Percentiles rank a stretch among this genome's conserved stretches.
These are phyloP conservation scores for Diaporthe caulivora DNA, from an alignment of 2,329 filamentous ascomycete genomes.

Conservation along the genomic window DNA sequence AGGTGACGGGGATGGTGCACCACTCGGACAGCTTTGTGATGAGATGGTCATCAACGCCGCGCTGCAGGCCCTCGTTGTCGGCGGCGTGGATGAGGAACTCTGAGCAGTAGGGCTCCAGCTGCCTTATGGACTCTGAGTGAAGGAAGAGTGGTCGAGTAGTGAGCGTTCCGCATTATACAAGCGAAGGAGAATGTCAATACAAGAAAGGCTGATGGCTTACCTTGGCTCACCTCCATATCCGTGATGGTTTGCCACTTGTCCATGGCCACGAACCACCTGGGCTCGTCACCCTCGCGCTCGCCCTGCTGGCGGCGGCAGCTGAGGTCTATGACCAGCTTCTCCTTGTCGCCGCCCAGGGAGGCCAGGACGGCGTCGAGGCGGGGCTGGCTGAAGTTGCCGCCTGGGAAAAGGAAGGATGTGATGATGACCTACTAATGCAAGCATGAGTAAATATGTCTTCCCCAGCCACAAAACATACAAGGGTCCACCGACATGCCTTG, in stretches of 20 bases:
- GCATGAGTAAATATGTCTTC: background rate
- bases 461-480: background rate
- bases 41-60: slow-evolving; percentile 88
- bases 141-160: background rate
- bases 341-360: slow-evolving; percentile 79
- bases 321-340: slow-evolving; percentile 92
- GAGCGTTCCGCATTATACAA: background rate
- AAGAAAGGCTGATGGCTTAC: slow-evolving; percentile 58
- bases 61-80: slow-evolving; percentile 94
- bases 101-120: slow-evolving; percentile 90
- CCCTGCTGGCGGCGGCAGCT: slow-evolving; percentile 83
- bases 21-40: slow-evolving; percentile 83
- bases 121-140: slow-evolving; percentile 80
- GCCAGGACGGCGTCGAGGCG: slow-evolving; percentile 80
- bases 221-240: slow-evolving; percentile 91
- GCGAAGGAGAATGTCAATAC: too few species aligned
- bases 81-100: slow-evolving; percentile 98
- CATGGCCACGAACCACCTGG: slow-evolving; percentile 93
- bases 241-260: slow-evolving; percentile 99
- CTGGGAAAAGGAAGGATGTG: slow-evolving; percentile 93
- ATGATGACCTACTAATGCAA: slow-evolving; percentile 84
- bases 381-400: slow-evolving; percentile 82
- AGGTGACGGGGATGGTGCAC: slow-evolving; percentile 94
- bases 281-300: slow-evolving; percentile 55
- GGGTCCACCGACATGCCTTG: slow-evolving; percentile 73